Evolutionary conservation across 148 eudicot species (phyloP).

Genomic region (Cornus controversa): DNA sequence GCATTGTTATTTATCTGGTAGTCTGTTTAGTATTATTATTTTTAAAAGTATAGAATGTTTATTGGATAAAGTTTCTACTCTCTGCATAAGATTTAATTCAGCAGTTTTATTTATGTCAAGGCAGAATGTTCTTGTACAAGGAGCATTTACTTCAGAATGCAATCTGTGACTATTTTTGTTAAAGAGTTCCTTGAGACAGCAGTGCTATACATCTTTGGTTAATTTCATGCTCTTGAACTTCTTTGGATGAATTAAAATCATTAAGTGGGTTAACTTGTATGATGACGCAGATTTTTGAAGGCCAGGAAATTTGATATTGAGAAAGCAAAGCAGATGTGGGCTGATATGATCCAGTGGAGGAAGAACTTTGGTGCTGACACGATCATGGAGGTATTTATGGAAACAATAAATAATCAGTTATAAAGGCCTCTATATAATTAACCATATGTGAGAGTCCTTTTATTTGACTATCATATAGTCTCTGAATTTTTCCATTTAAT

Average conservation of each 20-base stretch:
- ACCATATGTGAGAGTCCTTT: neutral
- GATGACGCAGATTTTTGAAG: constrained; percentile 68
- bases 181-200: neutral
- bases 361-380: constrained; percentile 82
- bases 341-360: constrained; percentile 93
- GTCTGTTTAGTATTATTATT: no score
- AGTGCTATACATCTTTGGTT: neutral
- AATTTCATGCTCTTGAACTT: constrained; percentile 4
- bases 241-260: neutral
- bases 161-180: neutral
- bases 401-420: neutral
- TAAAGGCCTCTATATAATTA: neutral
- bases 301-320: constrained; percentile 92
- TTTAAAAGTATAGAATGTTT: no score
- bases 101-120: neutral
- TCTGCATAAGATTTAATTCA: neutral
- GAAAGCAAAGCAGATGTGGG: constrained; percentile 92
- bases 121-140: neutral
- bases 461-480: neutral
- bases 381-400: constrained; percentile 62
- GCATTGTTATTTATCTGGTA: no score
- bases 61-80: no score
- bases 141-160: neutral
- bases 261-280: neutral
- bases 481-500: neutral